A percentile compares a stretch with the other conserved stretches of the same genome.
Evolutionary conservation across 1,284 basidiomycete species (phyloP).

Genomic region (Tilletia horrida): DNA sequence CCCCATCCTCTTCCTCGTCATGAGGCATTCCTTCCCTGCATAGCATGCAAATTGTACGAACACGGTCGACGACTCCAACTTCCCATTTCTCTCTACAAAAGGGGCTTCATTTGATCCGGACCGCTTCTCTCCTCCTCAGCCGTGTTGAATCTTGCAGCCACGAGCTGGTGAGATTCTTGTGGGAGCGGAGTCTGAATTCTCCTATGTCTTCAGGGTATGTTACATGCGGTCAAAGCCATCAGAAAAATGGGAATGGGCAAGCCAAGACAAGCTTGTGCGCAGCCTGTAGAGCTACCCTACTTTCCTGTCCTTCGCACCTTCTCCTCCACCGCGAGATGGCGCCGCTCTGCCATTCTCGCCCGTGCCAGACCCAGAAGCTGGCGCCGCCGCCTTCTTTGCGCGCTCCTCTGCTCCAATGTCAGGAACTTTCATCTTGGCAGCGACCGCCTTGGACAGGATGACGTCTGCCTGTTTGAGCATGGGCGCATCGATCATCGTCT

Average conservation of each 20-base stretch:
- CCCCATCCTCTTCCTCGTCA: not conserved
- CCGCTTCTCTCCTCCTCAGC: too few species aligned
- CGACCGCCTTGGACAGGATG: slow-evolving; percentile 64
- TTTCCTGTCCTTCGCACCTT: not conserved
- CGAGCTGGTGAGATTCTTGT: too few species aligned
- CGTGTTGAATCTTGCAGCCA: too few species aligned
- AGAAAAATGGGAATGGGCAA: too few species aligned
- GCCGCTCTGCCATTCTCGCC: not conserved
- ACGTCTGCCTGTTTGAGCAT: slow-evolving; percentile 75
- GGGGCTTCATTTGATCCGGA: too few species aligned
- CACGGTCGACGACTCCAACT: not conserved
- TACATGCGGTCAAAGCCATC: too few species aligned
- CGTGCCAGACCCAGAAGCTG: not conserved
- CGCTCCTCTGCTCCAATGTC: slow-evolving; percentile 24
- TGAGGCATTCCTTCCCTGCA: not conserved
- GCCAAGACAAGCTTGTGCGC: not conserved
- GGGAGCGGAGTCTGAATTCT: too few species aligned
- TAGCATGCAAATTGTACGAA: not conserved
- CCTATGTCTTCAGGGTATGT: too few species aligned
- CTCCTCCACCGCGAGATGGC: not conserved
- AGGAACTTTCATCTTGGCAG: slow-evolving; percentile 67
- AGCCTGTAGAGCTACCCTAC: not conserved
- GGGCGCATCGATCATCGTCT: slow-evolving; percentile 72
- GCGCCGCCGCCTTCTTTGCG: not conserved
- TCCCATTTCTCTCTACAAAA: too few species aligned